Conservation (phyloP, 176 grass and related monocot genomes). For the Bothriochloa decipiens region DNA sequence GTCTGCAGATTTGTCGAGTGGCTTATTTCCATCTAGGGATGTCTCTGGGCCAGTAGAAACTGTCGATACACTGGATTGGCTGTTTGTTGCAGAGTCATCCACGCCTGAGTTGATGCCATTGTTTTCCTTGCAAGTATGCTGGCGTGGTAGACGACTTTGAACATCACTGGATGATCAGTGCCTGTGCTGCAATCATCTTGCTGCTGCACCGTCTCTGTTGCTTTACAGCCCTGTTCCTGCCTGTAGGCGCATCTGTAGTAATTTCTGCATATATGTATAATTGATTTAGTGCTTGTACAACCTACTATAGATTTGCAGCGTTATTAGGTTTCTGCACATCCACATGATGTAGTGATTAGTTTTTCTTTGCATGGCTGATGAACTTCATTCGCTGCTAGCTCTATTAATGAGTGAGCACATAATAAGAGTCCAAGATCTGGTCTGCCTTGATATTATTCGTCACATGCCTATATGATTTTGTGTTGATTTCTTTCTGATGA, state of each 20-base stretch:
- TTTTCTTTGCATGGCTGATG: too few species aligned
- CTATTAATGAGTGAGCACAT: too few species aligned
- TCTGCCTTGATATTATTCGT: not conserved
- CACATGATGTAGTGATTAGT: too few species aligned
- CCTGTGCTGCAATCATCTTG: constrained; percentile 1
- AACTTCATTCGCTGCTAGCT: too few species aligned
- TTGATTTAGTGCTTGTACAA: too few species aligned
- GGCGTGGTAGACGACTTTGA: constrained; percentile 38
- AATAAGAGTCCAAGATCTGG: not conserved
- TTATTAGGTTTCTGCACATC: too few species aligned
- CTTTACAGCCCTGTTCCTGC: constrained; percentile 49
- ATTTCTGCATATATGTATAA: constrained; percentile 34
- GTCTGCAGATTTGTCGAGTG: not conserved
- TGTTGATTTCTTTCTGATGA: not conserved
- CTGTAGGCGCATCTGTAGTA: constrained; percentile 57
- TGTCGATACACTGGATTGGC: not conserved
- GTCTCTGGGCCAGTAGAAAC: not conserved
- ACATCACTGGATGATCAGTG: constrained; percentile 10
- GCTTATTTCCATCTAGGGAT: not conserved
- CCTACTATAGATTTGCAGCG: too few species aligned
- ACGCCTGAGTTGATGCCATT: not conserved
- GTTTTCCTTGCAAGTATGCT: constrained; percentile 45
- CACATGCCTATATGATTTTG: not conserved
- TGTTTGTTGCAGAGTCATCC: not conserved
- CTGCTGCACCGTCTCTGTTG: constrained; percentile 61